Evolutionary conservation across 176 grass and related monocot genomes (phyloP).

Genomic region (Oryza glumipatula): DNA sequence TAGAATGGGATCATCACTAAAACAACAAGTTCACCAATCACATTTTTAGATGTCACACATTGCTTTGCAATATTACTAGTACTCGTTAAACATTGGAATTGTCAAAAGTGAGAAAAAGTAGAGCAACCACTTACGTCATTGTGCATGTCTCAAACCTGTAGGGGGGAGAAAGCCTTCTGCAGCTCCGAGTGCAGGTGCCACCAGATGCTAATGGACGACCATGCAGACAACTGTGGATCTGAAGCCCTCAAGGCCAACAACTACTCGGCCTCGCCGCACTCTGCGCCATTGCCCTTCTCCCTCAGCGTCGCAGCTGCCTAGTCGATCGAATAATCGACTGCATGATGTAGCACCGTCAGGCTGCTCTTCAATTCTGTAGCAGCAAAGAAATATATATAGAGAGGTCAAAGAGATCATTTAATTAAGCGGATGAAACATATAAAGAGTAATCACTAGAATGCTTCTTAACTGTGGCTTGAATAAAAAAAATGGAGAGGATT

Average conservation of each 20-base stretch:
- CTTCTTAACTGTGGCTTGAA: conserved; percentile 23
- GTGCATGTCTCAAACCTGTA: conserved; percentile 27
- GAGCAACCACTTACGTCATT: background rate
- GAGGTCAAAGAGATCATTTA: conserved; percentile 32
- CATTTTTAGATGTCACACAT: background rate
- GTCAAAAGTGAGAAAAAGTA: background rate
- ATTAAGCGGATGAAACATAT: conserved; percentile 9
- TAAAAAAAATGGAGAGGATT: conserved; percentile 40
- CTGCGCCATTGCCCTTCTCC: conserved; percentile 44
- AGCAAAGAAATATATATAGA: background rate
- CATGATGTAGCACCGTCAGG: too few relatives aligned
- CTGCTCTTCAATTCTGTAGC: conserved; percentile 13
- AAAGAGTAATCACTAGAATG: conserved; percentile 29
- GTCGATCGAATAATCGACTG: too few relatives aligned
- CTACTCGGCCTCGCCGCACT: conserved; percentile 38
- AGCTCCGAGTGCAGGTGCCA: conserved; percentile 63
- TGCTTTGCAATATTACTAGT: background rate
- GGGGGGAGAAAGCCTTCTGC: conserved; percentile 74
- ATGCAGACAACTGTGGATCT: conserved; percentile 46
- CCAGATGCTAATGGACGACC: conserved; percentile 57
- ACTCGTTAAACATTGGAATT: background rate
- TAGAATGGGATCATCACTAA: background rate
- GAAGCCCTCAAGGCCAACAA: conserved; percentile 29
- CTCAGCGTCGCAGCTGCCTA: conserved; percentile 47
- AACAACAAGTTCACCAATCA: background rate